These are phyloP conservation scores for Geosmithia morbida DNA, from an alignment of 2,329 filamentous ascomycete genomes.

Conservation along the genomic window DNA sequence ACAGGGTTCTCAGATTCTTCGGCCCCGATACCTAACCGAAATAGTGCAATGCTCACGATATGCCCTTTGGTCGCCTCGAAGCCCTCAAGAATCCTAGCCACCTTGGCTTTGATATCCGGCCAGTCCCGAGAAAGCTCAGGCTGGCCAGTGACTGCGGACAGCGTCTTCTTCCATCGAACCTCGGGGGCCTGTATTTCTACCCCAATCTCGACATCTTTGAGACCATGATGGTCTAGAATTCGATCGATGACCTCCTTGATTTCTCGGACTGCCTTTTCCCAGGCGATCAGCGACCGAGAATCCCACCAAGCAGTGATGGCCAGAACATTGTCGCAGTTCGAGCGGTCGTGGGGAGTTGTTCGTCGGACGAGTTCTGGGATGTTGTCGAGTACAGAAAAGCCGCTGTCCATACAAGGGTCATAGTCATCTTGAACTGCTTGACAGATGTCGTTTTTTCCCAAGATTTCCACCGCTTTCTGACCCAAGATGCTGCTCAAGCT, in stretches of 20 bases:
- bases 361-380: too few species aligned
- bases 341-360: not conserved
- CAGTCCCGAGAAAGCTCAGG: not conserved
- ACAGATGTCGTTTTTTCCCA: too few species aligned
- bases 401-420: too few species aligned
- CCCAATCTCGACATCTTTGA: not conserved
- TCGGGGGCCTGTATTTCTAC: not conserved
- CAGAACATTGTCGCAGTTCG: not conserved
- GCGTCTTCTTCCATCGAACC: not conserved
- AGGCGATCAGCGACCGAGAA: not conserved
- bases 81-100: not conserved
- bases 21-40: not conserved
- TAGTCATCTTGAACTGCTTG: too few species aligned
- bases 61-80: not conserved
- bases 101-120: not conserved
- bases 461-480: too few species aligned
- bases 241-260: not conserved
- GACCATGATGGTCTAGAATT: not conserved
- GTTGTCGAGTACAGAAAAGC: too few species aligned
- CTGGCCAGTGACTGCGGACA: not conserved
- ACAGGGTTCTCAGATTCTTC: not conserved
- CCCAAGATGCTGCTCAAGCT: too few species aligned
- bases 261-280: not conserved
- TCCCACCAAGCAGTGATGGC: not conserved
- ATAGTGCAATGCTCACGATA: not conserved